Evolutionary conservation across 257 asterid species (phyloP).

Genomic region (Capsicum rhomboideum): DNA sequence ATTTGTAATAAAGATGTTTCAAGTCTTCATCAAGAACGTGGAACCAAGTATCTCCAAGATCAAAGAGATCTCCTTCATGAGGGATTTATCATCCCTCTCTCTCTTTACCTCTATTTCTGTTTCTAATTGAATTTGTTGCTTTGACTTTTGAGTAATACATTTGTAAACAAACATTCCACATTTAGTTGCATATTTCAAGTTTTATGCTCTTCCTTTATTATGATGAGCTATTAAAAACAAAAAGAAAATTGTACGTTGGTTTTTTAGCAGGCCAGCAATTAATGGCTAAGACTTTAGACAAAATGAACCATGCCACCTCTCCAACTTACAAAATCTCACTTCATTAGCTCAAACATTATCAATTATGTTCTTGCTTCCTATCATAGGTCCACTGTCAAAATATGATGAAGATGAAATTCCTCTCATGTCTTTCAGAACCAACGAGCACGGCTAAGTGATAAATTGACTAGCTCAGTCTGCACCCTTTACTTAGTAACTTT

Average conservation of each 20-base stretch:
- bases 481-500: background rate
- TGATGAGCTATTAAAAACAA: background rate
- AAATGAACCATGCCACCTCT: constrained; percentile 3
- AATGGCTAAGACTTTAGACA: background rate
- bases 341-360: background rate
- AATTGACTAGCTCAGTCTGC: background rate
- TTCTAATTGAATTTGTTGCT: background rate
- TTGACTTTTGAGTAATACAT: background rate
- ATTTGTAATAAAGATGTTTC: background rate
- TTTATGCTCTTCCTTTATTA: constrained; percentile 2
- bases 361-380: no score
- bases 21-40: background rate
- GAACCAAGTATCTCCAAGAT: background rate
- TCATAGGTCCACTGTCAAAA: no score
- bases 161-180: background rate
- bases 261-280: constrained; percentile 12
- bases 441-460: no score
- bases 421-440: no score
- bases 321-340: constrained; percentile 12
- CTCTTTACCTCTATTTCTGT: background rate
- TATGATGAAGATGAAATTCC: no score
- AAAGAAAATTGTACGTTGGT: constrained; percentile 10
- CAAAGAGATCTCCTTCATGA: background rate
- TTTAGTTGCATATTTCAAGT: background rate
- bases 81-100: background rate